Evolutionary conservation across 208 protist genomes (phyloP).

Genomic region (Blastocrithidia nonstop): DNA sequence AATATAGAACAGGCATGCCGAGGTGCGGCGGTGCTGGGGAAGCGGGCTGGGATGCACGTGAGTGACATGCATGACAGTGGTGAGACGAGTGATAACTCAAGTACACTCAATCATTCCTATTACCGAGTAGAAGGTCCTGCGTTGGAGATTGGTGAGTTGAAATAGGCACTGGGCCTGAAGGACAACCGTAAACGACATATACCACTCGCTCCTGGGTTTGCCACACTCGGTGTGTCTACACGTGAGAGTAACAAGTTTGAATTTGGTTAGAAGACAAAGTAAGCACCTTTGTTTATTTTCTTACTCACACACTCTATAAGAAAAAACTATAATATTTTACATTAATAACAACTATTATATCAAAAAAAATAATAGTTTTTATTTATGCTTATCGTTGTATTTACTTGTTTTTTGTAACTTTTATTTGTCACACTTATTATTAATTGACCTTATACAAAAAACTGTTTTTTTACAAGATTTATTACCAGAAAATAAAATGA

Average conservation of each 20-base stretch:
- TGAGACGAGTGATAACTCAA: constrained; percentile 67
- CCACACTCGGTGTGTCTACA: constrained; percentile 32
- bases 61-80: constrained; percentile 80
- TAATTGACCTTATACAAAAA: no score
- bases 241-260: constrained; percentile 1
- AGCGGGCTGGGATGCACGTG: constrained; percentile 64
- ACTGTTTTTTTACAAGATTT: no score
- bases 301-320: no score
- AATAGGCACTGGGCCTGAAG: constrained; percentile 80
- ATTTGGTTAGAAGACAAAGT: constrained; percentile 14
- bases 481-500: no score
- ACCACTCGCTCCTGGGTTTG: constrained; percentile 41
- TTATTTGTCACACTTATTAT: no score
- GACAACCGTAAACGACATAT: constrained; percentile 44
- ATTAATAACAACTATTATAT: no score
- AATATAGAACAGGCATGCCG: constrained; percentile 76
- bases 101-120: constrained; percentile 69
- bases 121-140: constrained; percentile 62
- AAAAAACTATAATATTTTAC: no score
- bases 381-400: no score
- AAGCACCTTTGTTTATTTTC: constrained; percentile 1
- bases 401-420: no score
- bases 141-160: constrained; percentile 71
- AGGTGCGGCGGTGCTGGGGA: constrained; percentile 58
- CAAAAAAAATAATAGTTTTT: no score